Base-by-base conservation (phyloP, 495 filamentous ascomycete genomes). In the Trichodelitschia bisporula region DNA sequence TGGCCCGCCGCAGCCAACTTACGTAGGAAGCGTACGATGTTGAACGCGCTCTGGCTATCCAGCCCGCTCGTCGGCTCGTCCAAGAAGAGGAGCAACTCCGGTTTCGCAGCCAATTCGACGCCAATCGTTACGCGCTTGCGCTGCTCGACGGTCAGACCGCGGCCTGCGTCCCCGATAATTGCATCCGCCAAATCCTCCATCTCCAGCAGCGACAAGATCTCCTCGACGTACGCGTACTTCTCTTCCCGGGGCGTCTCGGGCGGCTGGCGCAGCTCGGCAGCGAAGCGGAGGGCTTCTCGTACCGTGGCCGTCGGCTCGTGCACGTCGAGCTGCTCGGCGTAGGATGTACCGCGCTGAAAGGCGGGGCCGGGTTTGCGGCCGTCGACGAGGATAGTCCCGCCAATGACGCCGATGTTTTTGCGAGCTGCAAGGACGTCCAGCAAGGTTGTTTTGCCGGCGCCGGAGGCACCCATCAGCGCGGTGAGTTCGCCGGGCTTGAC, bases 11-110 rank as follows among this genome's bases (percentile, higher is more conserved):
- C 66, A 1, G 80, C 70, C 6, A 91, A 61, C 53, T 89, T 91
- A 29, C 70, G 70, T 30, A 91, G 50, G 58, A 90, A 90, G 28
- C 75, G 69, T 10, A 90, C 68, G 36, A 90, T 91, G 36, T 83
- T 83, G 56, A 77, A 92, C 2, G 83, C 74, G 33, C 64, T 69
- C 42, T 82, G 78, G 24, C 66, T 70, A 45, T 93, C 82, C 3
- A 93, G 61, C 29, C 83, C 83, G 9, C 70, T 77, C 1, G 83
- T 93, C 0, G 83, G 83, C 42, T 92, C 83, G 39, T 92, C 82
- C 10, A 91, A 51, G 53, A 92, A 92, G 6, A 92, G 59, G 0
- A 91, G 58, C 2, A 92, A 62, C 36, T 83, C 62, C 0, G 83
- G 83, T 42, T 82, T 82, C 4, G 78, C 75, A 3, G 77, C 79